Evolutionary conservation across 139 green algal species (phyloP).

Genomic region (Tetradesmus lagerheimii): DNA sequence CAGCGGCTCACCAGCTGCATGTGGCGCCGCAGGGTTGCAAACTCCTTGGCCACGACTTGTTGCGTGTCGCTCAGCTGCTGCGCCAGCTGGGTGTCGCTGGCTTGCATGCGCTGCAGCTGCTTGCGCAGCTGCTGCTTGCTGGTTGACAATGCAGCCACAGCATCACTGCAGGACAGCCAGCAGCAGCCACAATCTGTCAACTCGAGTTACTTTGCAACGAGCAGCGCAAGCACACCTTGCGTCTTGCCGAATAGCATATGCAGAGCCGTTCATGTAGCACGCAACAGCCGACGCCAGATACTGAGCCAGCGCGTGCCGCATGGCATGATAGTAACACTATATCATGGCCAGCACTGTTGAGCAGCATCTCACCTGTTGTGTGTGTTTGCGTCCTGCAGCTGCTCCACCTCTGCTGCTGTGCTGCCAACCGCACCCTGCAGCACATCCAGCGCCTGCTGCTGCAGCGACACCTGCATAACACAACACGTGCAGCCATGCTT

Average conservation of each 20-base stretch:
- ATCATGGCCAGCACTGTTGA: too few relatives aligned
- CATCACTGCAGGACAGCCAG: not conserved
- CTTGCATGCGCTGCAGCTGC: constrained; percentile 12
- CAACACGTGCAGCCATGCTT: not conserved
- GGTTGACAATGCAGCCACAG: not conserved
- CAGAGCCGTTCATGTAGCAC: too few relatives aligned
- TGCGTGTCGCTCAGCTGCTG: constrained; percentile 1
- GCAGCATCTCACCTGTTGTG: not conserved
- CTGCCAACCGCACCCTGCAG: not conserved
- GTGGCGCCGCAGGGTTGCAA: constrained; percentile 2
- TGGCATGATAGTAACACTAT: too few relatives aligned
- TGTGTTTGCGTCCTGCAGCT: not conserved
- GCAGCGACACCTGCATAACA: constrained; percentile 11
- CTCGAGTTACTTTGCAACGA: not conserved
- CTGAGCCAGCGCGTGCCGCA: too few relatives aligned
- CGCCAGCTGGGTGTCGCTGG: not conserved
- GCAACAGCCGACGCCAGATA: too few relatives aligned
- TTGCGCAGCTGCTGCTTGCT: constrained; percentile 26
- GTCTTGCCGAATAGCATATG: too few relatives aligned
- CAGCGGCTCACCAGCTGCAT: constrained; percentile 11
- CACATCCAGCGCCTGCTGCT: not conserved
- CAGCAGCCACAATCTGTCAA: not conserved
- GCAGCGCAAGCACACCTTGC: too few relatives aligned
- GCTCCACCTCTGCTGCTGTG: constrained; percentile 18
- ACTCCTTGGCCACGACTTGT: not conserved